Evolutionary conservation across 73 alveolate species (phyloP).

Genomic region (Blepharisma japonicum): DNA sequence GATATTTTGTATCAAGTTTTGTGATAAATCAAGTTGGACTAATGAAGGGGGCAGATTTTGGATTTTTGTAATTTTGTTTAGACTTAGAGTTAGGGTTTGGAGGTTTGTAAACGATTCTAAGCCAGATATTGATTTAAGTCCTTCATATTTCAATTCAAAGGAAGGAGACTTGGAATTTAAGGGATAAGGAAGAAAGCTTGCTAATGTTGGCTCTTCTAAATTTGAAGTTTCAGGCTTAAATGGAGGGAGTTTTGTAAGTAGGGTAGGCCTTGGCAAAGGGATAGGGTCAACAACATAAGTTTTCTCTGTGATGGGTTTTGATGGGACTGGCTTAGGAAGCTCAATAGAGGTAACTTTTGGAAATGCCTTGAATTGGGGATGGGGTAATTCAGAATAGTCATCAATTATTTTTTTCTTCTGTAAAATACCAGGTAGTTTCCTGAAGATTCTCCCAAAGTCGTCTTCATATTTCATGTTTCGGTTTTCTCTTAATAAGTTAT

Average conservation of each 20-base stretch:
- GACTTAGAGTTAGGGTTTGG: neutral
- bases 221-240: neutral
- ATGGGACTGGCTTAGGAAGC: neutral
- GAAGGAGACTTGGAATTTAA: neutral
- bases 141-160: conserved; percentile 20
- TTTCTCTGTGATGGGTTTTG: neutral
- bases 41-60: neutral
- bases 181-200: conserved; percentile 12
- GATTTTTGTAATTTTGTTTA: neutral
- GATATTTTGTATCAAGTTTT: neutral
- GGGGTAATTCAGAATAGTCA: neutral
- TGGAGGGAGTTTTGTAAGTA: neutral
- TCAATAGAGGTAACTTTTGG: neutral
- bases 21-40: conserved; percentile 8
- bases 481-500: conserved; percentile 2
- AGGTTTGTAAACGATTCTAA: neutral
- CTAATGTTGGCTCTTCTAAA: neutral
- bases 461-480: neutral
- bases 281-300: neutral
- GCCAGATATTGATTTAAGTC: conserved; percentile 8
- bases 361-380: neutral
- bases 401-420: neutral
- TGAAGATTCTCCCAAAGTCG: neutral
- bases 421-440: neutral
- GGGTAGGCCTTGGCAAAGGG: neutral